Evolutionary conservation across 108 stramenopile genomes (phyloP).

Genomic region (Pseudonitzschia delicatissima): DNA sequence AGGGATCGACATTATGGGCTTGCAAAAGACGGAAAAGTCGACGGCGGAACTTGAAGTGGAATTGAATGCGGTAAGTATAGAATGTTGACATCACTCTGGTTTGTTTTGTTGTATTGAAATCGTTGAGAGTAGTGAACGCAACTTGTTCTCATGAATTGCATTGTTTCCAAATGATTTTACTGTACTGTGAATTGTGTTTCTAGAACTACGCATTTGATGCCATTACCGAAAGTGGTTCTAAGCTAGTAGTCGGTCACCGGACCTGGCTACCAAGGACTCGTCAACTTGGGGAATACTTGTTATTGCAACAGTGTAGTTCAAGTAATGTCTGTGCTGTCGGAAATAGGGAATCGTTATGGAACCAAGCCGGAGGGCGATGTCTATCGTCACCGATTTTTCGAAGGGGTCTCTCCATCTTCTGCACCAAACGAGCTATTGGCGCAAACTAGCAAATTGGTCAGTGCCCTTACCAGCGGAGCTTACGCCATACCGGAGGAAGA

Average conservation of each 20-base stretch:
- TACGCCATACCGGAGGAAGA: slow-evolving; percentile 47
- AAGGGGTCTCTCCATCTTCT: slow-evolving; percentile 34
- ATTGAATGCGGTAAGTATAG: slow-evolving; percentile 72
- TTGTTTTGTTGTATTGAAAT: neutral
- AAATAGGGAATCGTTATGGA: slow-evolving; percentile 78
- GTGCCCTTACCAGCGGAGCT: slow-evolving; percentile 72
- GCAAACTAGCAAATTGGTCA: slow-evolving; percentile 78
- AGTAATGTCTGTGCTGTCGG: slow-evolving; percentile 74
- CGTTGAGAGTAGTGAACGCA: neutral
- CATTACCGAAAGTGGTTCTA: slow-evolving; percentile 89
- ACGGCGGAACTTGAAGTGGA: slow-evolving; percentile 97
- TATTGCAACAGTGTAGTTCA: slow-evolving; percentile 95
- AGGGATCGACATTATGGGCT: slow-evolving; percentile 79
- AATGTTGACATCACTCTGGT: neutral
- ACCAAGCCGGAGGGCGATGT: slow-evolving; percentile 30
- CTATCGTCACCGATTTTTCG: slow-evolving; percentile 36
- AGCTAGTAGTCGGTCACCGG: slow-evolving; percentile 85
- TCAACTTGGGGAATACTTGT: slow-evolving; percentile 98
- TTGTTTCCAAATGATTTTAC: neutral
- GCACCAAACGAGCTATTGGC: slow-evolving; percentile 64
- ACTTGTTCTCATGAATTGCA: neutral
- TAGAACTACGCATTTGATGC: slow-evolving; percentile 87
- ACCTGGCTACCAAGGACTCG: slow-evolving; percentile 87
- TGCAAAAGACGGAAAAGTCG: slow-evolving; percentile 96
- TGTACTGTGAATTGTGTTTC: neutral